These are phyloP conservation scores for Ascochyta pisi DNA, from an alignment of 2,329 filamentous ascomycete species.

Conservation along the genomic window DNA sequence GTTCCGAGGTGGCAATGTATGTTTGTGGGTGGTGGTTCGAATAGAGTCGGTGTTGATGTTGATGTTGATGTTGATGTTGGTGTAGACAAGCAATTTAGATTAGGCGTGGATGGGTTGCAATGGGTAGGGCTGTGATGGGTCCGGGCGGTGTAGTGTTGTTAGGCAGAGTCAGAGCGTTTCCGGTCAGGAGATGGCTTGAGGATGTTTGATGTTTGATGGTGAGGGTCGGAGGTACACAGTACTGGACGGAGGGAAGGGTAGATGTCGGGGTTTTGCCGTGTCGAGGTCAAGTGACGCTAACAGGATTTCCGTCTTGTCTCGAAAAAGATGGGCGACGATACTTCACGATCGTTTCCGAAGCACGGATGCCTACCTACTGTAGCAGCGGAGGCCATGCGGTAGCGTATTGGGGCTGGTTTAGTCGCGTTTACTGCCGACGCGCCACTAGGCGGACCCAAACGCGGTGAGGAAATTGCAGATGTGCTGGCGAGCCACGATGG, in stretches of 20 bases:
- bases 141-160: conserved; percentile 14
- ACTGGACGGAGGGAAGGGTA: conserved; percentile 11
- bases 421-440: conserved; percentile 23
- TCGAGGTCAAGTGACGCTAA: conserved; percentile 41
- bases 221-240: conserved; percentile 14
- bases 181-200: conserved; percentile 15
- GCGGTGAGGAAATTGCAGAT: conserved; percentile 21
- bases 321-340: conserved; percentile 27
- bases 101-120: conserved; percentile 5
- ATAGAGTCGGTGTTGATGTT: background rate
- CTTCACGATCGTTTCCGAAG: conserved; percentile 33
- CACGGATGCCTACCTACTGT: conserved; percentile 26
- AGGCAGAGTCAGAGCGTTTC: conserved; percentile 13
- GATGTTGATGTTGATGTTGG: background rate
- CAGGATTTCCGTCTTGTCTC: conserved; percentile 30
- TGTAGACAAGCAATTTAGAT: background rate
- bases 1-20: background rate
- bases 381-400: conserved; percentile 28
- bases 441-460: conserved; percentile 21
- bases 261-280: conserved; percentile 14
- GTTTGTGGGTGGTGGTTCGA: background rate
- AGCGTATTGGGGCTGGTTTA: conserved; percentile 28
- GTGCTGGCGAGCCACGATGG: conserved; percentile 30
- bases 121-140: conserved; percentile 10
- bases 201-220: conserved; percentile 12